Evolutionary conservation across 106 monocot genomes (phyloP), one percentile per base, ranked within the genome.

Genomic region (Acorus calamus): DNA sequence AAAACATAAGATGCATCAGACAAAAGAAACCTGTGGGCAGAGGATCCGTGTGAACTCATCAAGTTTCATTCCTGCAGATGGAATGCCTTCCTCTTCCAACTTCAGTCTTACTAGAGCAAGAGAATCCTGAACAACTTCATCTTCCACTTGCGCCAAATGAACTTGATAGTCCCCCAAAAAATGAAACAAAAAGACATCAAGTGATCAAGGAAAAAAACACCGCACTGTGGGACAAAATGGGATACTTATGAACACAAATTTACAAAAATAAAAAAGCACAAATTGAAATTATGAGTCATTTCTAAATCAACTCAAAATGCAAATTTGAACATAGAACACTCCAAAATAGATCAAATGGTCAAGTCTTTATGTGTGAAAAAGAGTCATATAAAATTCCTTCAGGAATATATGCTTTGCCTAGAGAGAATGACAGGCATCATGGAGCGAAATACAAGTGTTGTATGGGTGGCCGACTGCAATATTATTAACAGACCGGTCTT

Each of bases 1-100:
- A 50, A 45, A 48, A 71, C 42, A 9, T 42, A 44, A 59, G 62
- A 60, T 59, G 9, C 55, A 44, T 53, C 14, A 51, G 14, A 56
- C 45, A 55, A 11, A 44, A 42, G 50, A 51, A 42, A 89, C 89
- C 85, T 78, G 71, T 46, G 89, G 89, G 65, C 89, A 89, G 28
- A 73, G 6, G 47, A 72, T 47, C 6, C 44, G 28, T 2, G 43
- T 7, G 56, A 69, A 75, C 56, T 73, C 69, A 14, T 85, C 85
- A 12, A 77, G 69, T 42, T 8, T 59, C 13, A 56, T 74, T 66
- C 53, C 13, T 7, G 8, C 57, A 74, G 42, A 60, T 8, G 45
- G 45, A 59, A 89, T 82, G 10, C 89, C 89, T 46, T 62, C 28
- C 55, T 73, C 47, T 57, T 82, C 42, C 51, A 89, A 50, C 57